Evolutionary conservation across 768 basidiomycete genomes (phyloP).

Genomic region (Boletellus ananas): DNA sequence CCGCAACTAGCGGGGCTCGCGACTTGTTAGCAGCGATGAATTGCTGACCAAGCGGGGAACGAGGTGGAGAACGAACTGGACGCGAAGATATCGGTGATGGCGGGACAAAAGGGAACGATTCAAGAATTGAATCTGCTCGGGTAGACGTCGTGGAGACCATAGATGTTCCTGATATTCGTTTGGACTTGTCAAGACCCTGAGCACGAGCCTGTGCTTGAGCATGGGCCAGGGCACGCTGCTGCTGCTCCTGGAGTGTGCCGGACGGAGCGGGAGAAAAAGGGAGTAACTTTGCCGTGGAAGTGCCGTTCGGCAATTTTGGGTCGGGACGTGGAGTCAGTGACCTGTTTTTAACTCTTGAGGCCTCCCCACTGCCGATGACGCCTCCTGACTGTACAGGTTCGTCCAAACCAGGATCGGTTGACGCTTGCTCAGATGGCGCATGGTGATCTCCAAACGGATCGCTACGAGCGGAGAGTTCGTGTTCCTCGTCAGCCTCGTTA

Average conservation of each 20-base stretch:
- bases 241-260: constrained; percentile 57
- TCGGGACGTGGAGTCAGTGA: constrained; percentile 35
- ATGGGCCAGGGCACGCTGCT: constrained; percentile 57
- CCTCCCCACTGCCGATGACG: constrained; percentile 56
- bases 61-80: constrained; percentile 69
- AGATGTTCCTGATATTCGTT: constrained; percentile 62
- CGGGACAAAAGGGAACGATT: constrained; percentile 86
- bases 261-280: constrained; percentile 39
- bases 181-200: constrained; percentile 43
- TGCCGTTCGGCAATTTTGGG: constrained; percentile 48
- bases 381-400: constrained; percentile 53
- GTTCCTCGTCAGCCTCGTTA: constrained; percentile 41
- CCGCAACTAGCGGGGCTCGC: constrained; percentile 2
- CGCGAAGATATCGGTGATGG: constrained; percentile 86
- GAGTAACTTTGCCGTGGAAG: constrained; percentile 61
- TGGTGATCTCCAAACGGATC: constrained; percentile 70
- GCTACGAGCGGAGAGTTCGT: constrained; percentile 20
- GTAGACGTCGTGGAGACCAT: constrained; percentile 66
- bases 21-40: constrained; percentile 33
- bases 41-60: constrained; percentile 67
- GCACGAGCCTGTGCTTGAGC: constrained; percentile 59
- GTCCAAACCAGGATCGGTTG: constrained; percentile 36
- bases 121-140: constrained; percentile 78
- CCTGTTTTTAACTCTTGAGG: constrained; percentile 66
- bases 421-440: constrained; percentile 14